A percentile compares a stretch with the other conserved stretches of the same genome.
These are phyloP conservation scores for Phytophthora tentaculata DNA, from an alignment of 352 stramenopile genomes.

Conservation along the genomic window DNA sequence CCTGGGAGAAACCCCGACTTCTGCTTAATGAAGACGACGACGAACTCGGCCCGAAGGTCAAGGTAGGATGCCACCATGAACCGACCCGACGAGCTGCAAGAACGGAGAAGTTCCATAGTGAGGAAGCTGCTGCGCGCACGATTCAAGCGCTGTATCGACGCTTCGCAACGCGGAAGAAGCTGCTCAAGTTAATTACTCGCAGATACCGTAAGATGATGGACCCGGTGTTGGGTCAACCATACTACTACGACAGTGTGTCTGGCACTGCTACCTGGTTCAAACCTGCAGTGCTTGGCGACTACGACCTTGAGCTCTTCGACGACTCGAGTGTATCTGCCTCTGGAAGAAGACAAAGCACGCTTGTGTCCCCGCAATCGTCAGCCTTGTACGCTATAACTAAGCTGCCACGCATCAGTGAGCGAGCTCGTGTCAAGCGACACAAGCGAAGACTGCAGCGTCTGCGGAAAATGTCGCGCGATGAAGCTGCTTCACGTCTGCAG, in stretches of 20 bases:
- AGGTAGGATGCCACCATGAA: too few species aligned
- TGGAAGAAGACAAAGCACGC: conserved; percentile 24
- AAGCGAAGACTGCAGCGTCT: conserved; percentile 68
- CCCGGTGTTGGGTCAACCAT: conserved; percentile 38
- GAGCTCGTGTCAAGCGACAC: conserved; percentile 62
- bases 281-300: conserved; percentile 51
- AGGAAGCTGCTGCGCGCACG: conserved; percentile 52
- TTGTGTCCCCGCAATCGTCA: conserved; percentile 15
- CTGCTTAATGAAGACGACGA: conserved; percentile 38
- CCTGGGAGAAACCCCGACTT: conserved; percentile 67
- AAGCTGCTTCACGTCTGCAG: conserved; percentile 65
- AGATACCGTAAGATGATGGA: conserved; percentile 75
- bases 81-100: conserved; percentile 23
- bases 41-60: conserved; percentile 22
- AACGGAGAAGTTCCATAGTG: conserved; percentile 41
- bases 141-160: conserved; percentile 72
- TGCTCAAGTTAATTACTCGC: conserved; percentile 48
- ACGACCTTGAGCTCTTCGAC: conserved; percentile 56
- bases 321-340: conserved; percentile 16
- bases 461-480: conserved; percentile 56
- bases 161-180: conserved; percentile 47
- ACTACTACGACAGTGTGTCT: conserved; percentile 73
- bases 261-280: conserved; percentile 69
- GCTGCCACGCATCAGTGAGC: conserved; percentile 52
- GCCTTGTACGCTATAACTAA: conserved; percentile 6